Percentiles rank a stretch among this genome's conserved stretches.
These are phyloP conservation scores for Sugiyamaella americana DNA, from an alignment of 805 yeast species.

Conservation along the genomic window DNA sequence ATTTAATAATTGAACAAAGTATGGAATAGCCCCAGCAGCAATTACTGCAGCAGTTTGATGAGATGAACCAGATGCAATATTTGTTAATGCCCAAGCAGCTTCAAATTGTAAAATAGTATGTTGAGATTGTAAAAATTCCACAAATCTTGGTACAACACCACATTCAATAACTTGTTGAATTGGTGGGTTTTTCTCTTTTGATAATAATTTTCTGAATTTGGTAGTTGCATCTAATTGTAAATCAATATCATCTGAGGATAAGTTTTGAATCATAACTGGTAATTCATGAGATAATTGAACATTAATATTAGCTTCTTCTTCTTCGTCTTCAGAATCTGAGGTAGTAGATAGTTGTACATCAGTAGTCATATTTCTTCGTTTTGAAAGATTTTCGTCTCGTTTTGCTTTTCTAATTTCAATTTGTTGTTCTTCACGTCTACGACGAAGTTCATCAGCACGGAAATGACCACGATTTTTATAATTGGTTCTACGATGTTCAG, in stretches of 20 bases:
- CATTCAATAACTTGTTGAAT: slow-evolving; percentile 86
- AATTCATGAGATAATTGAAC: slow-evolving; percentile 44
- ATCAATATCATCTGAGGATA: slow-evolving; percentile 69
- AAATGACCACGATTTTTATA: slow-evolving; percentile 93
- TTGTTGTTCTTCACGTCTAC: slow-evolving; percentile 96
- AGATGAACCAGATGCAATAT: slow-evolving; percentile 90
- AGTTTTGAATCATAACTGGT: slow-evolving; percentile 78
- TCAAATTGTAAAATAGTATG: slow-evolving; percentile 89
- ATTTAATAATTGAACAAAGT: slow-evolving; percentile 73
- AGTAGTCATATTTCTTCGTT: slow-evolving; percentile 73
- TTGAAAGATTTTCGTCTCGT: slow-evolving; percentile 89
- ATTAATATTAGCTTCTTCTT: slow-evolving; percentile 37
- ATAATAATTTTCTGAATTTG: slow-evolving; percentile 85
- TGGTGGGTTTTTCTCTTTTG: slow-evolving; percentile 94
- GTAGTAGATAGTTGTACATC: slow-evolving; percentile 33
- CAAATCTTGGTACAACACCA: slow-evolving; percentile 90
- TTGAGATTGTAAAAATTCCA: slow-evolving; percentile 68
- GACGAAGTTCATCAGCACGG: slow-evolving; percentile 91
- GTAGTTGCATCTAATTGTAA: slow-evolving; percentile 83
- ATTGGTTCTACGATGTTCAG: slow-evolving; percentile 95
- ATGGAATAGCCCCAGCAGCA: slow-evolving; percentile 89
- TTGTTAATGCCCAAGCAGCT: slow-evolving; percentile 99
- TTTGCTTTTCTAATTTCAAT: slow-evolving; percentile 94
- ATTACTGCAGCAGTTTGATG: slow-evolving; percentile 88
- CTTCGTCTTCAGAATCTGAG: slow-evolving; percentile 47